phyloP scores from a whole-genome alignment of 805 yeast genomes.

The Yarrowia sp. region DNA sequence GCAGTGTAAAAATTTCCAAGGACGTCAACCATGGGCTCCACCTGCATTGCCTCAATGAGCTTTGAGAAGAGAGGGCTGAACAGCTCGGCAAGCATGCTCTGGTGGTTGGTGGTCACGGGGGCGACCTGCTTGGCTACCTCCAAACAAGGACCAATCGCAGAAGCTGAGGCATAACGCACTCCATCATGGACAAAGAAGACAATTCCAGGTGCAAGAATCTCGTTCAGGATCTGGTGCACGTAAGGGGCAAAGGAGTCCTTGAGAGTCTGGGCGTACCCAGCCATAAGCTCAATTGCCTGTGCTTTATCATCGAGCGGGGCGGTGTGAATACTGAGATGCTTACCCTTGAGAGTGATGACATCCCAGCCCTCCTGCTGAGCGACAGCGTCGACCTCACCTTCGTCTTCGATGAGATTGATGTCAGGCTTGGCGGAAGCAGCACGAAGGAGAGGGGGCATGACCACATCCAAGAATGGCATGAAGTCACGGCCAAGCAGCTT shows the following conservation, averaged over 20 bases:
- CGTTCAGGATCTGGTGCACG: slow-evolving; percentile 76
- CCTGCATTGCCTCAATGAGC: slow-evolving; percentile 68
- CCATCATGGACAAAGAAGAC: slow-evolving; percentile 94
- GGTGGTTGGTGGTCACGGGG: slow-evolving; percentile 57
- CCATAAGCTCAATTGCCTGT: slow-evolving; percentile 85
- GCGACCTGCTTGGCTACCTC: slow-evolving; percentile 63
- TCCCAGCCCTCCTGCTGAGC: slow-evolving; percentile 94
- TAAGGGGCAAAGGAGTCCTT: slow-evolving; percentile 84
- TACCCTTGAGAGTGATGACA: slow-evolving; percentile 87
- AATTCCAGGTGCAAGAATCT: slow-evolving; percentile 84
- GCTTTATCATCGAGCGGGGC: slow-evolving; percentile 94
- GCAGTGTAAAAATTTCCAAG: slow-evolving; percentile 79
- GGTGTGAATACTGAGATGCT: slow-evolving; percentile 92
- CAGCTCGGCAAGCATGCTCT: slow-evolving; percentile 62
- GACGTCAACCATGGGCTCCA: slow-evolving; percentile 85
- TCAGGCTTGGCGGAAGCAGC: slow-evolving; percentile 92
- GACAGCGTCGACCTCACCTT: slow-evolving; percentile 81
- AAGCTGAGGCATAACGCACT: slow-evolving; percentile 89
- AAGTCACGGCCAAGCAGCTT: slow-evolving; percentile 84
- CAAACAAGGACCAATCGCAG: slow-evolving; percentile 78
- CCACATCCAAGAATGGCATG: slow-evolving; percentile 79
- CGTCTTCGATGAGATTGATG: slow-evolving; percentile 83
- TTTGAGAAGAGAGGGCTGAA: slow-evolving; percentile 77
- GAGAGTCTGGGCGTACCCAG: slow-evolving; percentile 83
- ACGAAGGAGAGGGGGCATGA: slow-evolving; percentile 84